Conservation (phyloP, 352 stramenopile genomes). For the Globisporangium lucens region DNA sequence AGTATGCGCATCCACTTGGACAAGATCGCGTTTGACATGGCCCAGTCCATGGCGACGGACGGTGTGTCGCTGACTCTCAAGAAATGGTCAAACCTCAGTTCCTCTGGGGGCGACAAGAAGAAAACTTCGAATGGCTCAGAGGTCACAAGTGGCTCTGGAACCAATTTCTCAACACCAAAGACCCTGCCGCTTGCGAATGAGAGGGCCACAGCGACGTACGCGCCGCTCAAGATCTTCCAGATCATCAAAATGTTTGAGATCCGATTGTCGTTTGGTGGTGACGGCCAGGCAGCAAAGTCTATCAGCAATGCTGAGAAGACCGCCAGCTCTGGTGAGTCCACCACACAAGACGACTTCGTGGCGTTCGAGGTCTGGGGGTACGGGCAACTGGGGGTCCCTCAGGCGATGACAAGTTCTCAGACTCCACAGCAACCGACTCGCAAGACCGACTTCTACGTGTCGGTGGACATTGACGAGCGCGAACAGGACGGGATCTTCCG, state of each 20-base stretch:
- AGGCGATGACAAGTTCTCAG: background rate
- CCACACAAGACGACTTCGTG: conserved; percentile 31
- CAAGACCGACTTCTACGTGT: conserved; percentile 63
- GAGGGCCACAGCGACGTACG: background rate
- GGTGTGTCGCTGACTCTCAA: conserved; percentile 35
- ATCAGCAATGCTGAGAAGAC: background rate
- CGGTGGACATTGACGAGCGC: conserved; percentile 71
- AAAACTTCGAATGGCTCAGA: background rate
- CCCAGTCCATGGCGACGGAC: conserved; percentile 11
- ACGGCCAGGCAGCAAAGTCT: background rate
- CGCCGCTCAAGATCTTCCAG: conserved; percentile 12
- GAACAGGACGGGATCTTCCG: conserved; percentile 62
- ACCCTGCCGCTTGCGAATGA: background rate
- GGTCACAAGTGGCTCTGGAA: background rate
- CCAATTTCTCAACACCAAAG: conserved; percentile 26
- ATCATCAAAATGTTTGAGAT: conserved; percentile 16
- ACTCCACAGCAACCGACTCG: background rate
- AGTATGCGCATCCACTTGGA: conserved; percentile 24
- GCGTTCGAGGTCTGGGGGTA: conserved; percentile 57
- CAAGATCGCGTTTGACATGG: conserved; percentile 20
- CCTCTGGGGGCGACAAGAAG: background rate
- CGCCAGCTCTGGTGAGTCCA: background rate
- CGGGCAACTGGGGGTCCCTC: conserved; percentile 23
- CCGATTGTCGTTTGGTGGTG: background rate
- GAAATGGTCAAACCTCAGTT: conserved; percentile 19